Conservation (phyloP, 1,284 basidiomycete species). For the Anthracocystis panici-leucophaei region DNA sequence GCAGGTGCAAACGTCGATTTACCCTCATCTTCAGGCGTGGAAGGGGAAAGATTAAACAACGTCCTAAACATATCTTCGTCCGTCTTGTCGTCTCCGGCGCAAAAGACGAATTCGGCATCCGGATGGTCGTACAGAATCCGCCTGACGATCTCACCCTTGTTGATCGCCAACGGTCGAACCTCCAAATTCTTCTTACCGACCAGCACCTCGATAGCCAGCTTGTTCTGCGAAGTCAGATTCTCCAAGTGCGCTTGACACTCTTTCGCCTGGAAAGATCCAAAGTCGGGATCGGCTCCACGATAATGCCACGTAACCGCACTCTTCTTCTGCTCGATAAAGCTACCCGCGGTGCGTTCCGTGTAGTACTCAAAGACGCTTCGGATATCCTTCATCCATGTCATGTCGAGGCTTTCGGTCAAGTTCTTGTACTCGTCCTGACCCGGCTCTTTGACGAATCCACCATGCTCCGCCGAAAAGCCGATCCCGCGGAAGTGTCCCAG, state of each 20-base stretch:
- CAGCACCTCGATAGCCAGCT: constrained; percentile 69
- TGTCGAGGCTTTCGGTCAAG: constrained; percentile 90
- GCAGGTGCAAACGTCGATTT: constrained; percentile 1
- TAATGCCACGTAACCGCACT: constrained; percentile 99
- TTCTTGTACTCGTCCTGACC: constrained; percentile 81
- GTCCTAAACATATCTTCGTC: constrained; percentile 69
- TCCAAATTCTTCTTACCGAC: constrained; percentile 97
- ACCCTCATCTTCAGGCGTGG: constrained; percentile 27
- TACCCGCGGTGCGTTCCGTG: constrained; percentile 93
- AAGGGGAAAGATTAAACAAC: constrained; percentile 51
- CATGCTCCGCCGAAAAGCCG: constrained; percentile 96
- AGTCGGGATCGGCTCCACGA: constrained; percentile 90
- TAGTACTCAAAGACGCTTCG: constrained; percentile 96
- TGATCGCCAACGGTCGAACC: constrained; percentile 91
- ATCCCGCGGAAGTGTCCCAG: constrained; percentile 85
- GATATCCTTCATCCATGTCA: constrained; percentile 97
- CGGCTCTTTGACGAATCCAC: constrained; percentile 87
- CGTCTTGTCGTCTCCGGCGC: constrained; percentile 97
- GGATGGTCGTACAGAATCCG: constrained; percentile 90
- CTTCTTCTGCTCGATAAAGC: constrained; percentile 95
- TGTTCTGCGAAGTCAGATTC: constrained; percentile 74
- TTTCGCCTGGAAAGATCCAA: constrained; percentile 77
- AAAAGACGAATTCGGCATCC: constrained; percentile 94
- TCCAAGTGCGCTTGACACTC: constrained; percentile 96
- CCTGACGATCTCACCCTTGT: constrained; percentile 99